Conservation (phyloP, 2,329 filamentous ascomycete genomes). For the Cladosporium sp. region DNA sequence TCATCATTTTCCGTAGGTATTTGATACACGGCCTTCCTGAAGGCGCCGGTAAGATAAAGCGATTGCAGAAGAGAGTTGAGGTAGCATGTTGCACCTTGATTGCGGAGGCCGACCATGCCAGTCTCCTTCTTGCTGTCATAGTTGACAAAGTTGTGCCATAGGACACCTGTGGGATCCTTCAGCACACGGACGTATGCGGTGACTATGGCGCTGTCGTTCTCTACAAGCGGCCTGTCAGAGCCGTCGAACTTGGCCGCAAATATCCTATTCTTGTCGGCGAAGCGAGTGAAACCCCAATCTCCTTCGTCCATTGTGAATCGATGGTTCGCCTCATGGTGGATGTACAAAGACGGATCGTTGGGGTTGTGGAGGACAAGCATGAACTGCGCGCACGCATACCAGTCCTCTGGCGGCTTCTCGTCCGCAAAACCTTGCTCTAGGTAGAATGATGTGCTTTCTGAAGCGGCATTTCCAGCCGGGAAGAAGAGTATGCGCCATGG, state of each 20-base stretch:
- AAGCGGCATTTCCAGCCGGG: conserved; percentile 83
- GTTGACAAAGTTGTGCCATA: conserved; percentile 90
- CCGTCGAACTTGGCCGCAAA: conserved; percentile 78
- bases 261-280: conserved; percentile 82
- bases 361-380: conserved; percentile 91
- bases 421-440: conserved; percentile 89
- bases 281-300: conserved; percentile 98
- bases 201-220: conserved; percentile 75
- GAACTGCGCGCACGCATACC: conserved; percentile 97
- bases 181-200: conserved; percentile 81
- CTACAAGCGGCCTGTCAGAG: conserved; percentile 67
- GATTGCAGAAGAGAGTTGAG: conserved; percentile 52
- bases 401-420: conserved; percentile 75
- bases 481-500: conserved; percentile 98
- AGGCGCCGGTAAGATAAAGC: conserved; percentile 68
- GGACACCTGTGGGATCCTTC: conserved; percentile 81
- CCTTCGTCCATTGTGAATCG: conserved; percentile 95
- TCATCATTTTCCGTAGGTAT: conserved; percentile 89
- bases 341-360: conserved; percentile 82
- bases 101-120: conserved; percentile 92
- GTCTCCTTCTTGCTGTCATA: conserved; percentile 99
- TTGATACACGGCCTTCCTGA: conserved; percentile 95
- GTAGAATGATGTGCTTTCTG: conserved; percentile 91
- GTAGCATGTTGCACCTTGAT: conserved; percentile 77
- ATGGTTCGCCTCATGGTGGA: conserved; percentile 79